Conservation (phyloP, 2,329 filamentous ascomycete genomes). For the Ramichloridium luteum region DNA sequence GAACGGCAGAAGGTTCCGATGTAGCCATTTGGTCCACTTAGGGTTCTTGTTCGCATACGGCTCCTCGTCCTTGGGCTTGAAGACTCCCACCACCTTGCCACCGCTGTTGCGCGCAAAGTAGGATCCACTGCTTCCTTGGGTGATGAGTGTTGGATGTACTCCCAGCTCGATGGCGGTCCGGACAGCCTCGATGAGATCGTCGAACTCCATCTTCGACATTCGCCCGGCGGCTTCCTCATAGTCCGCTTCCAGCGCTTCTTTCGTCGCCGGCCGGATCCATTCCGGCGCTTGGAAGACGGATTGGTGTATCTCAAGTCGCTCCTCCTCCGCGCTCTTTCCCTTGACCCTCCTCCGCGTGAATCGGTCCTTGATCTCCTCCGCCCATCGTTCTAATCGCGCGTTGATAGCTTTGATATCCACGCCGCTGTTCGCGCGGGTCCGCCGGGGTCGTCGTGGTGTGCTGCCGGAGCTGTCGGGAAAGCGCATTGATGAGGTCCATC, state of each 20-base stretch:
- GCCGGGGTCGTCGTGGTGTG: slow-evolving; percentile 27
- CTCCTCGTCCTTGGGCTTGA: slow-evolving; percentile 98
- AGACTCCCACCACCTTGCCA: slow-evolving; percentile 92
- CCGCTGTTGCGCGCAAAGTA: slow-evolving; percentile 90
- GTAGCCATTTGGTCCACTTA: slow-evolving; percentile 99
- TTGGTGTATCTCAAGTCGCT: slow-evolving; percentile 88
- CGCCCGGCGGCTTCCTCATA: slow-evolving; percentile 37
- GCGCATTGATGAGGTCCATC: slow-evolving; percentile 33
- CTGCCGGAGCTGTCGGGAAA: slow-evolving; percentile 24
- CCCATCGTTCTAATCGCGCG: slow-evolving; percentile 86
- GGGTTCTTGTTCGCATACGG: slow-evolving; percentile 94
- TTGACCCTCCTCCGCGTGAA: slow-evolving; percentile 79
- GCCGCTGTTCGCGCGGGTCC: slow-evolving; percentile 64
- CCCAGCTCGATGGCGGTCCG: slow-evolving; percentile 77
- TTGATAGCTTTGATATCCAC: slow-evolving; percentile 99
- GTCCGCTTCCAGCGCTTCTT: slow-evolving; percentile 55
- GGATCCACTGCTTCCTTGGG: slow-evolving; percentile 92
- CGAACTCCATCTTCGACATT: slow-evolving; percentile 71
- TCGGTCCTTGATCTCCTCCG: slow-evolving; percentile 91
- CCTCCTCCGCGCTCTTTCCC: slow-evolving; percentile 63
- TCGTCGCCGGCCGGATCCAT: slow-evolving; percentile 66
- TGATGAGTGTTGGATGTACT: slow-evolving; percentile 88
- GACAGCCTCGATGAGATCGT: slow-evolving; percentile 82
- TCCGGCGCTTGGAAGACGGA: slow-evolving; percentile 93
- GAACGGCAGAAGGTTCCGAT: slow-evolving; percentile 92